Base-by-base conservation (phyloP, 1,284 basidiomycete genomes). In the Ustanciosporium gigantosporum region DNA sequence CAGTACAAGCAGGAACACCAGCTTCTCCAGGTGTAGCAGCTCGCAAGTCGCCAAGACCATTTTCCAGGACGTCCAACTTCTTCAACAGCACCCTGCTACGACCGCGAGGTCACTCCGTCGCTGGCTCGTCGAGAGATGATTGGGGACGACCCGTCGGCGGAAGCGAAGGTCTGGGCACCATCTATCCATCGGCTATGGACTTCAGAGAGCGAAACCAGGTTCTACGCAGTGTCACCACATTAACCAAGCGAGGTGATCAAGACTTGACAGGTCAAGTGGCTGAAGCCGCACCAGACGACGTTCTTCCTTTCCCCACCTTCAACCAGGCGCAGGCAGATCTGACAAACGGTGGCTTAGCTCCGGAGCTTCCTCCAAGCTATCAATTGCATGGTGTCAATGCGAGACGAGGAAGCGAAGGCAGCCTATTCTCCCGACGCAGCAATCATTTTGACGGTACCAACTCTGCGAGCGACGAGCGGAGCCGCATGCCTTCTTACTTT, bases 91-190 rank as follows among this genome's bases (percentile, higher is more conserved):
- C 50, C 5, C 25, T 55, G 6, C 22, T 57, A 5, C 47, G 59
- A 25, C 41, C 41, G 1, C 25, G 48, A n/a, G 41, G 51, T 36
- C 42, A 51, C 35, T 45, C 45, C n/a, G 25, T 42, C 25, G 50
- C 59, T 17, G 21, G 36, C 16, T 3, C 38, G 1, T 14, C 16
- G 5, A 32, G 16, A 16, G 40, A 47, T 21, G 60, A 64, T n/a
- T 64, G 53, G 60, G 55, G 40, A 11, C 32, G 60, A 17, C 49
- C 55, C 1, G 60, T 64, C 5, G 60, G 60, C 19, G 60, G 60
- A 25, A 64, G 60, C 44, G 55, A 64, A 37, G 60, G 61, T 9
- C 45, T 56, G 1, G 56, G 61, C 6, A 36, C 21, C 46, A 59
- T 59, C 41, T 65, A 65, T 36, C 17, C 38, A 25, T 43, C 47